These are phyloP conservation scores for Aspergillus uvarum DNA, from an alignment of 2,329 filamentous ascomycete genomes.

Conservation along the genomic window DNA sequence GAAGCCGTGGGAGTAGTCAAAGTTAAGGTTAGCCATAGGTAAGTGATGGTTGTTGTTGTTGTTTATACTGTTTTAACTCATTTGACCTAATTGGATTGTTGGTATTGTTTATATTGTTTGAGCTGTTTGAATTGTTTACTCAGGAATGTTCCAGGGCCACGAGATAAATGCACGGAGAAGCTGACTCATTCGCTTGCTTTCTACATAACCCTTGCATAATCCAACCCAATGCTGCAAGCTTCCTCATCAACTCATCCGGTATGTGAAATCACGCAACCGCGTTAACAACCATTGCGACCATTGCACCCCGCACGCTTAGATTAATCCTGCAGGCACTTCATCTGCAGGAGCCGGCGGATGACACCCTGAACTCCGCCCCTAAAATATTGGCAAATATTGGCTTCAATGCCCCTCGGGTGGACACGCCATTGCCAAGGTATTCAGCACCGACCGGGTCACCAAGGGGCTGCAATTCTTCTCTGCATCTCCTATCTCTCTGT, in stretches of 20 bases:
- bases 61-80: too few species aligned
- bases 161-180: too few species aligned
- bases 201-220: too few species aligned
- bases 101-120: too few species aligned
- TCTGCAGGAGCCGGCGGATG: neutral
- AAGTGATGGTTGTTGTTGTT: too few species aligned
- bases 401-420: neutral
- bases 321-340: neutral
- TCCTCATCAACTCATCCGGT: neutral
- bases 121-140: too few species aligned
- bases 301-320: neutral
- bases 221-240: too few species aligned
- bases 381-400: neutral
- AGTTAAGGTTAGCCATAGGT: too few species aligned
- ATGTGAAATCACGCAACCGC: neutral
- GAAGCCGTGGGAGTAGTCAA: too few species aligned
- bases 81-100: too few species aligned
- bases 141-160: too few species aligned
- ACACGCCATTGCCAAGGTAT: neutral
- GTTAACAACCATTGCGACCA: neutral
- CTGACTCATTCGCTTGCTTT: too few species aligned
- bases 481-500: neutral
- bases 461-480: neutral
- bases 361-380: neutral
- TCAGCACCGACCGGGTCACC: neutral